Conservation (phyloP, 2,329 filamentous ascomycete genomes). For the Aspergillus floridensis region DNA sequence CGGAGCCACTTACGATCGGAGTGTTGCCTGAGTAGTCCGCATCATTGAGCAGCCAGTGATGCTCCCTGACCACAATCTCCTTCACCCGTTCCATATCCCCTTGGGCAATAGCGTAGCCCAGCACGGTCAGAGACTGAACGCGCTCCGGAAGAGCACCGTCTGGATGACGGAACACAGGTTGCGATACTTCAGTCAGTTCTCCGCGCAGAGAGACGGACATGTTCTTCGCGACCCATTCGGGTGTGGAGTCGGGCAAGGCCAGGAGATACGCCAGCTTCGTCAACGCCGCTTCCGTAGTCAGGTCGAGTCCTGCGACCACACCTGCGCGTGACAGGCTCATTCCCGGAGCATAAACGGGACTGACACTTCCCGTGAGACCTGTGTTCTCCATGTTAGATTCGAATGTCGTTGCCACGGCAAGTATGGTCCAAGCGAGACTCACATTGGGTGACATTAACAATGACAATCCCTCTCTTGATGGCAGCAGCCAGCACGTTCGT, state of each 20-base stretch:
- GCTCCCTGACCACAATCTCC: conserved; percentile 66
- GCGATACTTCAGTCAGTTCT: conserved; percentile 75
- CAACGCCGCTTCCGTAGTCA: conserved; percentile 86
- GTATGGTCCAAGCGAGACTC: conserved; percentile 44
- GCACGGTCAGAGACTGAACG: conserved; percentile 67
- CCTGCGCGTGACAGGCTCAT: conserved; percentile 77
- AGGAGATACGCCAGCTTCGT: conserved; percentile 88
- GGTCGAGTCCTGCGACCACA: conserved; percentile 83
- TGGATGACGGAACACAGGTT: conserved; percentile 74
- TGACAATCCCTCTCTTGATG: conserved; percentile 74
- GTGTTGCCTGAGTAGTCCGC: conserved; percentile 82
- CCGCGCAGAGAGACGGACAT: conserved; percentile 78
- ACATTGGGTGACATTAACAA: conserved; percentile 92
- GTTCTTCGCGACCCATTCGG: conserved; percentile 62
- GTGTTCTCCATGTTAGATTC: conserved; percentile 18
- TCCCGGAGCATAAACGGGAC: conserved; percentile 72
- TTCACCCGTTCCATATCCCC: conserved; percentile 65
- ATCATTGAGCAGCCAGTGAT: conserved; percentile 67
- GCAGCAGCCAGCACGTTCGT: conserved; percentile 74
- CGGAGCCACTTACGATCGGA: conserved; percentile 37
- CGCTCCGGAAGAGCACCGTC: conserved; percentile 56
- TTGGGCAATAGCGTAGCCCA: conserved; percentile 76
- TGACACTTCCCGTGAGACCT: conserved; percentile 67
- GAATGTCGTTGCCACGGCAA: conserved; percentile 33
- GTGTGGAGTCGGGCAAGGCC: conserved; percentile 62